Evolutionary conservation across 2,329 filamentous ascomycete genomes (phyloP).

Genomic region (Cryphonectria parasitica): DNA sequence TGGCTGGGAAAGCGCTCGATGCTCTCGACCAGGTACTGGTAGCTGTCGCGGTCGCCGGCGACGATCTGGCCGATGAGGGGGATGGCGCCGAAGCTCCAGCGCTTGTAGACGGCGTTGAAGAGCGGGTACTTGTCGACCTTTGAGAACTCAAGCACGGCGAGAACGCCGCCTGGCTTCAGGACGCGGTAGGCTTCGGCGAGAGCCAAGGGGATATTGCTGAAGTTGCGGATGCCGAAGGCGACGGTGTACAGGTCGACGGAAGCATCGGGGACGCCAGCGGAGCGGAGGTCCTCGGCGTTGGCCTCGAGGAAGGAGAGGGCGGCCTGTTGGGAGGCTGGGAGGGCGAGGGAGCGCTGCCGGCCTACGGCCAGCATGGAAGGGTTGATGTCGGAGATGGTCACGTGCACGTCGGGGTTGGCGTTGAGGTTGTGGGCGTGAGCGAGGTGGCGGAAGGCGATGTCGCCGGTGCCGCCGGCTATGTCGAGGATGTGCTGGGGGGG

Average conservation of each 20-base stretch:
- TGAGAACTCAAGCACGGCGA: conserved; percentile 94
- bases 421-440: conserved; percentile 83
- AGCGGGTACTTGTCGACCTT: conserved; percentile 76
- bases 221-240: conserved; percentile 96
- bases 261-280: conserved; percentile 61
- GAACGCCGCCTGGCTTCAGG: conserved; percentile 91
- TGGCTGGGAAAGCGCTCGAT: conserved; percentile 93
- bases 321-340: conserved; percentile 37
- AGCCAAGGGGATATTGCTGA: conserved; percentile 86
- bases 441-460: conserved; percentile 96
- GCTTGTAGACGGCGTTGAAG: conserved; percentile 86
- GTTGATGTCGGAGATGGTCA: conserved; percentile 50
- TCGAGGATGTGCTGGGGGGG: conserved; percentile 79
- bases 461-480: conserved; percentile 94
- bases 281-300: conserved; percentile 78
- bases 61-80: conserved; percentile 95
- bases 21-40: conserved; percentile 98
- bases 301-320: conserved; percentile 80
- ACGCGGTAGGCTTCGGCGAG: conserved; percentile 84
- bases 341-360: conserved; percentile 45
- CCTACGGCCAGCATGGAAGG: conserved; percentile 53
- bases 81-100: conserved; percentile 94
- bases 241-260: conserved; percentile 96
- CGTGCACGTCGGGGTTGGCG: conserved; percentile 57
- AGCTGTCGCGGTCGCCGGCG: conserved; percentile 90